Percentiles rank a stretch among this genome's conserved stretches.
phyloP scores from a whole-genome alignment of 1,139 yeast genomes.

The Blastobotrys malaysiensis region DNA sequence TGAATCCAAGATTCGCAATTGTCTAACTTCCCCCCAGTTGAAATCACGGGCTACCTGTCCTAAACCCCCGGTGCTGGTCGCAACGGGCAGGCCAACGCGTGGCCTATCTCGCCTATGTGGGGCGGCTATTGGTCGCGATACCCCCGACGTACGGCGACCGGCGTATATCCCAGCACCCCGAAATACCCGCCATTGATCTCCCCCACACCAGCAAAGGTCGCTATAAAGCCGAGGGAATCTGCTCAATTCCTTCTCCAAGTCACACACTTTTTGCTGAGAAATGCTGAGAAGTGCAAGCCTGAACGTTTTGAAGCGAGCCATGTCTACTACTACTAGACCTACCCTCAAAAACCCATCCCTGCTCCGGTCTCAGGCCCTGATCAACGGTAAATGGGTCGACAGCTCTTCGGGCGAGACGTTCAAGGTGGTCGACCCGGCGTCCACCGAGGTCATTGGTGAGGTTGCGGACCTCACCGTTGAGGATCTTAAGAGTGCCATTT shows the following conservation, averaged over 20 bases:
- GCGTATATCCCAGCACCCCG: neutral
- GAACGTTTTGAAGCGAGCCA: neutral
- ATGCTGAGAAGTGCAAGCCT: neutral
- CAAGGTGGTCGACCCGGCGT: constrained; percentile 73
- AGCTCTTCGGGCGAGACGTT: constrained; percentile 51
- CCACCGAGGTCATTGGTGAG: constrained; percentile 49
- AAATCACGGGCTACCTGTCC: no score
- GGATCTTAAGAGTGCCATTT: constrained; percentile 44
- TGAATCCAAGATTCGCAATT: no score
- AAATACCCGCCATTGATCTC: neutral
- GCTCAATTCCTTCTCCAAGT: neutral
- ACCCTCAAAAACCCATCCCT: constrained; percentile 51
- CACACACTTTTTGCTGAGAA: neutral
- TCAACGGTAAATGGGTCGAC: constrained; percentile 68
- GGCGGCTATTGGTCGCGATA: neutral
- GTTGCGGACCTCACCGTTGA: constrained; percentile 53
- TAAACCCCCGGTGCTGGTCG: no score
- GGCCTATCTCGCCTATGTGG: neutral
- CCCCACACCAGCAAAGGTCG: neutral
- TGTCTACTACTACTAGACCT: constrained; percentile 13
- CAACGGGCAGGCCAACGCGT: no score
- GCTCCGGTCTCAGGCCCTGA: constrained; percentile 50
- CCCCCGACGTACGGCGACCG: neutral
- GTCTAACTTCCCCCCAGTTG: no score
- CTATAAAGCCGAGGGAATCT: neutral